phyloP scores from a whole-genome alignment of 805 yeast species.

The Sugiyamaella lignohabitans region DNA sequence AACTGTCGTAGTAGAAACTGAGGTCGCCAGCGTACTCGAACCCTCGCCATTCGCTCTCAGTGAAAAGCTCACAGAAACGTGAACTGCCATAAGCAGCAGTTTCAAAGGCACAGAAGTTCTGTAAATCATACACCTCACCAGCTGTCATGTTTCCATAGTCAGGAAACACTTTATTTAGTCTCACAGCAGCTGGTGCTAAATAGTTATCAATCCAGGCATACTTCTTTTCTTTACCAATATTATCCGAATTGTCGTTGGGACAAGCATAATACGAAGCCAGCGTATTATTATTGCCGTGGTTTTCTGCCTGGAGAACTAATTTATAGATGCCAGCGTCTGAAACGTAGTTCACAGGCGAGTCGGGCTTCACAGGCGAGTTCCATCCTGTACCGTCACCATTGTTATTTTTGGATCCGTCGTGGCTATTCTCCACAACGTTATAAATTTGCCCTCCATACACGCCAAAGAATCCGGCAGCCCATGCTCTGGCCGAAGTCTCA shows the following conservation, averaged over 20 bases:
- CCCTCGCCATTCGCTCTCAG: slow-evolving; percentile 57
- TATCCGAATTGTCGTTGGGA: slow-evolving; percentile 29
- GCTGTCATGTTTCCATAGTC: slow-evolving; percentile 40
- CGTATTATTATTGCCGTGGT: slow-evolving; percentile 31
- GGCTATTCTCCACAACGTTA: slow-evolving; percentile 18
- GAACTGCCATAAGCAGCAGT: slow-evolving; percentile 63
- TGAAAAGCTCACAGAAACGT: slow-evolving; percentile 61
- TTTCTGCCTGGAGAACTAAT: slow-evolving; percentile 31
- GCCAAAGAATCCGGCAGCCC: slow-evolving; percentile 41
- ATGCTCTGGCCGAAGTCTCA: slow-evolving; percentile 35
- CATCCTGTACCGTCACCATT: slow-evolving; percentile 15
- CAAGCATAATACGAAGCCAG: slow-evolving; percentile 35
- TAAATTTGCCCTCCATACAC: slow-evolving; percentile 27
- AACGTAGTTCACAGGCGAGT: slow-evolving; percentile 9
- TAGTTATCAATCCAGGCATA: slow-evolving; percentile 37
- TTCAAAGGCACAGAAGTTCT: slow-evolving; percentile 68
- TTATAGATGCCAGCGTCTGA: slow-evolving; percentile 23
- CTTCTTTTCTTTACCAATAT: slow-evolving; percentile 17
- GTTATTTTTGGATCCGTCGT: no score
- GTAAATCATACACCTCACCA: slow-evolving; percentile 46
- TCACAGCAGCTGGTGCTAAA: slow-evolving; percentile 46
- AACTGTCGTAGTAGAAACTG: slow-evolving; percentile 52
- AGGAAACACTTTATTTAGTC: slow-evolving; percentile 47
- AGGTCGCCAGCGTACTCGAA: slow-evolving; percentile 57
- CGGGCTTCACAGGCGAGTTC: slow-evolving; percentile 7